A percentile compares a stretch with the other conserved stretches of the same genome.
Evolutionary conservation across 306 rosid genomes (phyloP).

Genomic region (Cucumis sativus): DNA sequence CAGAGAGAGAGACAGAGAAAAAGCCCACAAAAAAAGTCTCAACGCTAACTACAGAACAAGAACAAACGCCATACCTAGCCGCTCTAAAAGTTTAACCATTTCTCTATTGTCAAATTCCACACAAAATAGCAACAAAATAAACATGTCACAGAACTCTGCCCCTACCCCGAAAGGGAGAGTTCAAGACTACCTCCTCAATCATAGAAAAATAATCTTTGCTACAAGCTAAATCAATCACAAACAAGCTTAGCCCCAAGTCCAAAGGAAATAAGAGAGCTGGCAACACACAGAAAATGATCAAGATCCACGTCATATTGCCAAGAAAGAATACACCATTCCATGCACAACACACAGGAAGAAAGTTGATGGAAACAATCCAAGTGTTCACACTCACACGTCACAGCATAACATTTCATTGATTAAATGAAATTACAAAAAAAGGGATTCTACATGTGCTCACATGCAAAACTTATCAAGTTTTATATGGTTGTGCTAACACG

Average conservation of each 20-base stretch:
- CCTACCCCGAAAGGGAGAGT: neutral
- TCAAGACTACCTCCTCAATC: neutral
- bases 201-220: neutral
- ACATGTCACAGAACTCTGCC: neutral
- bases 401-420: no score
- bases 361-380: neutral
- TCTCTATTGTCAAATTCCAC: neutral
- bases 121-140: neutral
- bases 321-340: neutral
- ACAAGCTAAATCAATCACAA: neutral
- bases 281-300: neutral
- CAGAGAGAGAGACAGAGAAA: no score
- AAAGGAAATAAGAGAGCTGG: neutral
- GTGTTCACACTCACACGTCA: neutral
- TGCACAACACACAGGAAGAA: neutral
- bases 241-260: neutral
- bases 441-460: neutral
- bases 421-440: no score
- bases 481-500: no score
- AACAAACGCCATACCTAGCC: neutral
- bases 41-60: neutral
- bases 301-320: neutral
- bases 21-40: no score
- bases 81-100: neutral
- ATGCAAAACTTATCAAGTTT: neutral